phyloP scores from a whole-genome alignment of 1,139 yeast genomes.

The Candida frijolesensis region DNA sequence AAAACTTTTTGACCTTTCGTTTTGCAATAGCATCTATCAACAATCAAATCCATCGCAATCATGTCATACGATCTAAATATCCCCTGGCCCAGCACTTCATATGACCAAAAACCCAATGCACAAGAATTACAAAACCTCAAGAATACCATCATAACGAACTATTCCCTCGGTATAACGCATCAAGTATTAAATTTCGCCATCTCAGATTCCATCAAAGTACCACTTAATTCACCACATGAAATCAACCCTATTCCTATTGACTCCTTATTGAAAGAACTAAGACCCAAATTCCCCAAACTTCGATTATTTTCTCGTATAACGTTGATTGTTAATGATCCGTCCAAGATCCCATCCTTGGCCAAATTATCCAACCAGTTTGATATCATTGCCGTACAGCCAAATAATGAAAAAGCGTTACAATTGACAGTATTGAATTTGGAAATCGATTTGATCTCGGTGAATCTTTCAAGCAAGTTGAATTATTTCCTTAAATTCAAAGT shows the following conservation, averaged over 20 bases:
- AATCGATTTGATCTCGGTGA: slow-evolving; percentile 77
- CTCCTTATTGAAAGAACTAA: slow-evolving; percentile 22
- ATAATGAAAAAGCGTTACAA: slow-evolving; percentile 76
- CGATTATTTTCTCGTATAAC: slow-evolving; percentile 75
- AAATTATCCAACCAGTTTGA: slow-evolving; percentile 70
- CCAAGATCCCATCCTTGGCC: slow-evolving; percentile 72
- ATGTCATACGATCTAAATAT: slow-evolving; percentile 72
- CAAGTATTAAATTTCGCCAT: slow-evolving; percentile 72
- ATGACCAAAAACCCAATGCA: slow-evolving; percentile 39
- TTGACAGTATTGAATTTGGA: slow-evolving; percentile 73
- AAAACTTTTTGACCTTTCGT: not conserved
- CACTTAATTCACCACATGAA: slow-evolving; percentile 36
- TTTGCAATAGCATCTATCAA: not conserved
- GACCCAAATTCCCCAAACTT: slow-evolving; percentile 39
- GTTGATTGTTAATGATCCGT: slow-evolving; percentile 71
- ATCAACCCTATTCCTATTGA: slow-evolving; percentile 43
- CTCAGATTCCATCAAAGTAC: slow-evolving; percentile 59
- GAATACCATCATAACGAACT: slow-evolving; percentile 55
- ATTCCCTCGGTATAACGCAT: slow-evolving; percentile 68
- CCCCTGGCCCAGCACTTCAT: slow-evolving; percentile 71
- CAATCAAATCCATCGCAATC: not conserved
- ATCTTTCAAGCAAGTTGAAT: slow-evolving; percentile 67
- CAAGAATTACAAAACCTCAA: slow-evolving; percentile 47
- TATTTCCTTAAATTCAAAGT: slow-evolving; percentile 82
- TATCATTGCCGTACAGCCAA: slow-evolving; percentile 78